Base-by-base conservation (phyloP, 2,329 filamentous ascomycete genomes). In the Arthroderma uncinatum region DNA sequence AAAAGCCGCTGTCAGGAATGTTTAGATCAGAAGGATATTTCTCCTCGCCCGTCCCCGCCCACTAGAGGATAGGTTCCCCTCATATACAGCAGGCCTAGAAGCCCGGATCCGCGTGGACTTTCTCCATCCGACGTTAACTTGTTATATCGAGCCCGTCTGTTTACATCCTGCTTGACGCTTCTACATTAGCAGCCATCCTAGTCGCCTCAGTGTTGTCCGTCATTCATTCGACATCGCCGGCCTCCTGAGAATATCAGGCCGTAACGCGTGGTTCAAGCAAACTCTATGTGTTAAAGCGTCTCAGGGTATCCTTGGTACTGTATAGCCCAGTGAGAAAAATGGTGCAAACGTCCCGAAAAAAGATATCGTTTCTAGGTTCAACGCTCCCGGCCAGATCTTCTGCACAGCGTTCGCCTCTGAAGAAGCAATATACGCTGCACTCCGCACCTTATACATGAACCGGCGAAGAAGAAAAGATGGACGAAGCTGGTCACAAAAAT, bases 51-150 rank as follows among this genome's bases (percentile, higher is more conserved):
- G n/a, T 30, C 28, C 28, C 28, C 28, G 34, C 12, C 9, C 3
- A 9, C 12, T 10, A 36, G 50, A 34, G 10, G 30, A 7, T 40
- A 25, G 6, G 39, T 16, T 30, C 12, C 19, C 5, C 37, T 34
- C 14, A 53, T 19, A 19, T n/a, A 36, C 9, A 40, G 34, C 4
- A 4, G 6, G 14, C 8, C 14, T 33, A 44, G n/a, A 19, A 33
- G 19, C 7, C 7, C 21, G 39, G 57, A 54, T 59, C 58, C 60
- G 57, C 44, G 33, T 16, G 6, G 33, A 33, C 30, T 42, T 34
- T 55, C 56, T 55, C 37, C 39, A n/a, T 36, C 25, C 21, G 25
- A 47, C 40, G 25, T 36, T 14, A 14, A 14, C 34, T 36, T 36
- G 6, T 36, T 36, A 47, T 23, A 25, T 47, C 12, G 40, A 8